These are phyloP conservation scores for Lactuca sativa DNA, from an alignment of 129 eudicot genomes.

Conservation along the genomic window DNA sequence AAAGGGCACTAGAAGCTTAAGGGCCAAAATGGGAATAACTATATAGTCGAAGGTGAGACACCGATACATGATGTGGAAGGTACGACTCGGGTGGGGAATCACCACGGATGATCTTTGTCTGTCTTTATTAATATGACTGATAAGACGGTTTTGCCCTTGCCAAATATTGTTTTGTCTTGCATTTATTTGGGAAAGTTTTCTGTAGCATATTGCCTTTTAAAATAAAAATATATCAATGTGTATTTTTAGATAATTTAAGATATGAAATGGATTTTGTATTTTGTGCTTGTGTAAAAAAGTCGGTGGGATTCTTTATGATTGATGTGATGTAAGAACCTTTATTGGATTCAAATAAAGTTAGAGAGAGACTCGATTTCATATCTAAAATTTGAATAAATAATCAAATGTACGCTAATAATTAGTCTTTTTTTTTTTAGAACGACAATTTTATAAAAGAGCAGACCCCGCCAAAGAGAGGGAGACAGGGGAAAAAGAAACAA, in stretches of 20 bases:
- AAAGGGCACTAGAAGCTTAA: slow-evolving; percentile 4
- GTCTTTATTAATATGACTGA: background rate
- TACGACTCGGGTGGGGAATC: background rate
- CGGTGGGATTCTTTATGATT: slow-evolving; percentile 25
- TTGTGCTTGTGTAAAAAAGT: slow-evolving; percentile 18
- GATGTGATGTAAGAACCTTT: slow-evolving; percentile 24
- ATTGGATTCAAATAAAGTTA: too few species aligned
- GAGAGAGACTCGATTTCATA: background rate
- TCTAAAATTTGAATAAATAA: background rate
- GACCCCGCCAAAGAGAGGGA: too few species aligned
- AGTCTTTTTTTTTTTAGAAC: too few species aligned
- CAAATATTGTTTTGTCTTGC: background rate
- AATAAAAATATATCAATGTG: background rate
- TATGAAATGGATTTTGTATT: slow-evolving; percentile 27
- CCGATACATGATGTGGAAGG: slow-evolving; percentile 12
- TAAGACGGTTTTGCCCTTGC: slow-evolving; percentile 22
- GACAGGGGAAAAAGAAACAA: too few species aligned
- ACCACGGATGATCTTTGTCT: slow-evolving; percentile 19
- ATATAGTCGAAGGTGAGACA: slow-evolving; percentile 9
- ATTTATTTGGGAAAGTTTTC: slow-evolving; percentile 17
- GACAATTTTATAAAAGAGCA: too few species aligned
- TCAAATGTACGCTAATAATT: background rate
- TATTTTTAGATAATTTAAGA: slow-evolving; percentile 22
- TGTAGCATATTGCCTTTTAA: slow-evolving; percentile 12
- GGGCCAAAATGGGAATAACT: slow-evolving; percentile 8